Conservation (phyloP, 2,329 filamentous ascomycete genomes). For the Aureobasidium mangrovei region DNA sequence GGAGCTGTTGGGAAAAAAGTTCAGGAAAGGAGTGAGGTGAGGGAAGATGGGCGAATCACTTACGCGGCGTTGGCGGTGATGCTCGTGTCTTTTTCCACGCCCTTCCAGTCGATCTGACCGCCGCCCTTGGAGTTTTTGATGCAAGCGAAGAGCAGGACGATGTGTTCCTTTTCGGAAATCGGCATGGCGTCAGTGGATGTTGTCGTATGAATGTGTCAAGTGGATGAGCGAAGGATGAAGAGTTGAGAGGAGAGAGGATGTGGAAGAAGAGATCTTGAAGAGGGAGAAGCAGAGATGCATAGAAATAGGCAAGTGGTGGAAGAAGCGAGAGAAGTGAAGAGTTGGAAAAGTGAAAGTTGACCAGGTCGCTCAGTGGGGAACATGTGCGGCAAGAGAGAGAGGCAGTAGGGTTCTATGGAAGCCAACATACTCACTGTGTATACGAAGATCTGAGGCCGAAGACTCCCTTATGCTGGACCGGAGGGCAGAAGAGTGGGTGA, state of each 20-base stretch:
- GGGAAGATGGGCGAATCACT: slow-evolving; percentile 29
- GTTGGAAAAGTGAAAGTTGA: too few species aligned
- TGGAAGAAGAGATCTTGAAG: too few species aligned
- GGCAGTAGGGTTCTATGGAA: too few species aligned
- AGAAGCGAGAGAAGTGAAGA: too few species aligned
- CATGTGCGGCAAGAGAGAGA: too few species aligned
- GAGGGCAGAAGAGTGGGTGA: too few species aligned
- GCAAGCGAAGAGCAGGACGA: slow-evolving; percentile 59
- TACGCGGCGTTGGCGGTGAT: slow-evolving; percentile 63
- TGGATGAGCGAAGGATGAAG: neutral
- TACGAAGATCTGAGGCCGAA: too few species aligned
- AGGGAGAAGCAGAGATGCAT: too few species aligned
- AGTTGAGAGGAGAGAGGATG: neutral
- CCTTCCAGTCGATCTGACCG: slow-evolving; percentile 57
- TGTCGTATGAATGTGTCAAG: neutral
- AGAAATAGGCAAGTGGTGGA: too few species aligned
- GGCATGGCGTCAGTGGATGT: neutral
- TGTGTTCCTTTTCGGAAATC: slow-evolving; percentile 40
- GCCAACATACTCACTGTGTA: too few species aligned
- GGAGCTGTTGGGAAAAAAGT: slow-evolving; percentile 37
- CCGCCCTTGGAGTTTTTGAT: slow-evolving; percentile 49
- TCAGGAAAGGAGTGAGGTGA: neutral
- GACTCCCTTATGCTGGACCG: too few species aligned
- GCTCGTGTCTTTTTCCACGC: slow-evolving; percentile 54
- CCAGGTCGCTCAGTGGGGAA: too few species aligned